Conservation (phyloP, 257 asterid genomes). For the Eustoma russellianum region DNA sequence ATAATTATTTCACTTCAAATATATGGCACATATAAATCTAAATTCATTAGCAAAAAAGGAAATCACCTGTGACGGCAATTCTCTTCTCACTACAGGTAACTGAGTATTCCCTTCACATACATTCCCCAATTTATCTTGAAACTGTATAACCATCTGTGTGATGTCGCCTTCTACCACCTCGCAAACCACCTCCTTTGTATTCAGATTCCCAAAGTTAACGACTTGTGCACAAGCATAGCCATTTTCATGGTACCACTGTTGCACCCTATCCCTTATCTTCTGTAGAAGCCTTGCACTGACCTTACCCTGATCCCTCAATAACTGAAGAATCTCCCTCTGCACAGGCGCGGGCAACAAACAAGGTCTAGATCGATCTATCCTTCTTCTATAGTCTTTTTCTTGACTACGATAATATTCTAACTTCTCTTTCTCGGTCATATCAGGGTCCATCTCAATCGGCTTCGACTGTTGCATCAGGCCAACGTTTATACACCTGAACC, state of each 20-base stretch:
- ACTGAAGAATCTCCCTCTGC: constrained; percentile 53
- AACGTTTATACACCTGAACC: constrained; percentile 81
- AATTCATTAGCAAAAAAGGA: too few species aligned
- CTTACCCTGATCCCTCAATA: constrained; percentile 66
- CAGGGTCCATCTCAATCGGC: constrained; percentile 87
- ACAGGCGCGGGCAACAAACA: constrained; percentile 73
- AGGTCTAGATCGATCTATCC: constrained; percentile 70
- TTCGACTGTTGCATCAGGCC: constrained; percentile 83
- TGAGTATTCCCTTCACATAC: constrained; percentile 86
- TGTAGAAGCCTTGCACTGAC: constrained; percentile 93
- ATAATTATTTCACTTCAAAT: neutral
- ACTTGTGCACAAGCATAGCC: constrained; percentile 94
- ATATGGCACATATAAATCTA: neutral
- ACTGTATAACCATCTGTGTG: constrained; percentile 75
- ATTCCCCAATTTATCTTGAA: constrained; percentile 96
- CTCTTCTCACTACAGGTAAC: constrained; percentile 71
- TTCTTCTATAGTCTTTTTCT: constrained; percentile 71
- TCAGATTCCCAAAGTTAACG: constrained; percentile 91
- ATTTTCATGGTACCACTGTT: constrained; percentile 91
- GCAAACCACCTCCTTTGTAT: constrained; percentile 88
- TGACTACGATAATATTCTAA: constrained; percentile 51
- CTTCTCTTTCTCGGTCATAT: constrained; percentile 91
- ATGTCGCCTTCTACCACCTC: constrained; percentile 99
- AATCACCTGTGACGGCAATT: constrained; percentile 70
- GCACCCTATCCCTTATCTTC: constrained; percentile 89